Evolutionary conservation across 768 basidiomycete species (phyloP), one percentile per base, ranked within the genome.

Genomic region (Tubosaeta sp.): DNA sequence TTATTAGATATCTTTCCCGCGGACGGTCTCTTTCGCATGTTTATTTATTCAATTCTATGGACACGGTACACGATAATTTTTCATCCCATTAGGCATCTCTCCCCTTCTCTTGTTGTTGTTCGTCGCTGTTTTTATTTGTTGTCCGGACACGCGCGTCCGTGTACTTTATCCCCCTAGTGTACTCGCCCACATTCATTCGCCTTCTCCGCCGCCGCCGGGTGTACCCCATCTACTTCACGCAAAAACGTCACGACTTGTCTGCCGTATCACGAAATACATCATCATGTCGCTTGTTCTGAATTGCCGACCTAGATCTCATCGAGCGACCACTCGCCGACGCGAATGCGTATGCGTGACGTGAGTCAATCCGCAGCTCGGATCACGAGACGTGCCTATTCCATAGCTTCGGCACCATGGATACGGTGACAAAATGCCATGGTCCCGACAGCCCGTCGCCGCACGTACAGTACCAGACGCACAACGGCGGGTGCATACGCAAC

Each of bases 21-120:
- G 59, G 56, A 60, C 51, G 31, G 35, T 49, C 44, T 43, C 32
- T 14, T 43, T 45, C 14, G 39, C 22, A 9, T 34, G 25, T 35
- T 27, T 39, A 48, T 46, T 55, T 49, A 46, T 39, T 44, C 4
- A 27, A 54, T 55, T 32, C 37, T 52, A 54, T 16, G 50, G 43
- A 57, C 59, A 10, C 32, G 16, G 50, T 43, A 22, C 17, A 51
- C 46, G 53, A 47, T 65, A 51, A 65, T 55, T 8, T 43, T 25
- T n/a, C 43, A 7, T 43, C 14, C 14, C 25, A 13, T 26, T 17
- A 25, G 22, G 22, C 11, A 5, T 10, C 19, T 41, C 25, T 26
- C 13, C n/a, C n/a, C 14, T 26, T 11, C 14, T 26, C 12, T 42
- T 5, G 22, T 14, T 25, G 11, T 25, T 25, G 22, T 13, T 38